Evolutionary conservation across 805 yeast genomes (phyloP), one percentile per base, ranked within the genome.

Genomic region (Ogataea paraovalis): DNA sequence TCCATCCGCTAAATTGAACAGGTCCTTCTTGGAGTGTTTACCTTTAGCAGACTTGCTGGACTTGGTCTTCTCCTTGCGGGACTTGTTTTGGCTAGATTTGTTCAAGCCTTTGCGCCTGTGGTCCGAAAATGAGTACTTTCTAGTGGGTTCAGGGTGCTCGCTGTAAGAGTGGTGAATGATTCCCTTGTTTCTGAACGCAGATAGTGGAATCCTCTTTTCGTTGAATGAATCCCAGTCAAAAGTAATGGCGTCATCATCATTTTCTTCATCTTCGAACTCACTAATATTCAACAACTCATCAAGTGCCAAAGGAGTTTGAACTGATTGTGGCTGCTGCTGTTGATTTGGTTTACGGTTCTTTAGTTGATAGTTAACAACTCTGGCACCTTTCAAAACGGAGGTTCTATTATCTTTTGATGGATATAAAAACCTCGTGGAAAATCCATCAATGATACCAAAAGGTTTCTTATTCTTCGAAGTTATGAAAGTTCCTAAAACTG

Each of bases 391-490:
- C 46, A 58, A 49, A 18, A 59, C 54, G 0, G 61, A 55, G 1
- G 61, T 56, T 41, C 59, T 48, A 36, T 55, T 59, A 44, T 56
- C 65, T 38, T 57, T 59, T 13, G 53, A 47, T 1, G 86, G 85
- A 53, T 80, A 70, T 52, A 92, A 70, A 2, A 96, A 85, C 46
- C 97, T 76, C 0, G 98, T 94, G 0, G 96, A 83, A 27, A 88
- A 75, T 4, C 99, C 99, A 64, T 92, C 98, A 60, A 92, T 92
- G 49, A 92, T 89, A 20, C 97, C 95, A 65, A 87, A 89, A 1
- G 96, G 97, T 58, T 88, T 83, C 47, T 67, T 68, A 44, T 79
- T 79, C 40, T 73, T 78, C 44, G 84, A 79, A 5, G 95, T 84
- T 32, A 85, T 82, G 95, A 97, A 92, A 2, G 96, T 85, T 0